Evolutionary conservation across 2,329 filamentous ascomycete species (phyloP), one percentile per base, ranked within the genome.

Genomic region (Aspergillus oerlinghausenensis): DNA sequence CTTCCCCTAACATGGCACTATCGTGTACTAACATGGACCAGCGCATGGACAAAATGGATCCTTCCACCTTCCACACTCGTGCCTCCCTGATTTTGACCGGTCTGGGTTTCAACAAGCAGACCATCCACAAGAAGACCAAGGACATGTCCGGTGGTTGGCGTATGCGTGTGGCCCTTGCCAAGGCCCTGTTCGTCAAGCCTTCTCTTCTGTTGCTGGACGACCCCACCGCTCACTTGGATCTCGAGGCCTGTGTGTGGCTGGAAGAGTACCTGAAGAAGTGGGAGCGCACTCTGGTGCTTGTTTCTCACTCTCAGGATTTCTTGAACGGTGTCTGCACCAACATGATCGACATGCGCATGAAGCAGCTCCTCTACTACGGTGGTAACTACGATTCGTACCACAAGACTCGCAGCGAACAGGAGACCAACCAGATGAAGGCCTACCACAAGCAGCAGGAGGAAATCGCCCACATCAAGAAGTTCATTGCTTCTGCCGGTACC

Each of bases 71-170:
- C 79, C 82, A 91, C 72, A 96, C 93, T 60, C 91, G 94, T 73
- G 94, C 94, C 60, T 96, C 93, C 55, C 87, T 97, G 65, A 99
- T 99, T 74, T 79, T 99, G 67, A 99, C 94, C 55, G 94, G 94
- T 92, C 89, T 99, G 58, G 94, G 94, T 65, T 99, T 99, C 86
- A 96, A 99, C 87, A 97, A 97, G 83, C 80, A 79, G 67, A 99
- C 95, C 55, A 97, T 99, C 73, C 82, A 95, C 78, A 99, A 99
- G 86, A 97, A 95, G 87, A 99, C 95, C 69, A 99, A 97, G 85
- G 95, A 99, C 77, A 99, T 99, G 95, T 99, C 94, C 65, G 94
- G 94, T 90, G 94, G 94, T 69, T 99, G 94, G 94, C 88, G 93
- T 83, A 99, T 99, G 94, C 91, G 95, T 84, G 94, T 99, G 58